Evolutionary conservation across 202 grass and related monocot species (phyloP).

Genomic region (Digitaria exilis): DNA sequence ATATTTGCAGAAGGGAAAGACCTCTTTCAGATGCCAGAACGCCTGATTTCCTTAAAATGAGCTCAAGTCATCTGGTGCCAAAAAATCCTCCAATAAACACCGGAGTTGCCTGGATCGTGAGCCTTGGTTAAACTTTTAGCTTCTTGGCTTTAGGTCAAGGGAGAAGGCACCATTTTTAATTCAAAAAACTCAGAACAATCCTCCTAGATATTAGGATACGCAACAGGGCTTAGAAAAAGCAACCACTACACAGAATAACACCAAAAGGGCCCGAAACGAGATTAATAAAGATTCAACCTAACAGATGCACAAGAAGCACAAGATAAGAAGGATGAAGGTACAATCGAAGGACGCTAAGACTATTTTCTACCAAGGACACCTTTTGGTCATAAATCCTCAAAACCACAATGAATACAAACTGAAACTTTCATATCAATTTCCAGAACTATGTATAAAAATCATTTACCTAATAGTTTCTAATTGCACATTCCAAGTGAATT

Average conservation of each 20-base stretch:
- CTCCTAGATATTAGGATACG: background rate
- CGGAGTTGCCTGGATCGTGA: too few relatives aligned
- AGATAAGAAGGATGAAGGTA: background rate
- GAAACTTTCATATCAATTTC: background rate
- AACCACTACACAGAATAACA: background rate
- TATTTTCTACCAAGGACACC: background rate
- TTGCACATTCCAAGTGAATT: background rate
- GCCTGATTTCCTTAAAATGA: background rate
- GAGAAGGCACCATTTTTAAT: background rate
- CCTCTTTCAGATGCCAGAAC: background rate
- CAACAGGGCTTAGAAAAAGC: slow-evolving; percentile 8
- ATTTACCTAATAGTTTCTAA: background rate
- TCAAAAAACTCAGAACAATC: background rate
- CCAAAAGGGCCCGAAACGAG: background rate
- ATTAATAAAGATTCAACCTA: background rate
- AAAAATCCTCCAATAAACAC: background rate
- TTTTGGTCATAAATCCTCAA: background rate
- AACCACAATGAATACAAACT: background rate
- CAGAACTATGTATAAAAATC: background rate
- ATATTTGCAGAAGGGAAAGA: background rate
- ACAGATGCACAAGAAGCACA: slow-evolving; percentile 9
- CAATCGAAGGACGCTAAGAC: slow-evolving; percentile 2
- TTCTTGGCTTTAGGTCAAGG: slow-evolving; percentile 4
- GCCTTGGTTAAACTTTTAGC: background rate
- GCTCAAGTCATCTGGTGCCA: background rate